Base-by-base conservation (phyloP, 805 yeast species). In the Starmerella geochares region DNA sequence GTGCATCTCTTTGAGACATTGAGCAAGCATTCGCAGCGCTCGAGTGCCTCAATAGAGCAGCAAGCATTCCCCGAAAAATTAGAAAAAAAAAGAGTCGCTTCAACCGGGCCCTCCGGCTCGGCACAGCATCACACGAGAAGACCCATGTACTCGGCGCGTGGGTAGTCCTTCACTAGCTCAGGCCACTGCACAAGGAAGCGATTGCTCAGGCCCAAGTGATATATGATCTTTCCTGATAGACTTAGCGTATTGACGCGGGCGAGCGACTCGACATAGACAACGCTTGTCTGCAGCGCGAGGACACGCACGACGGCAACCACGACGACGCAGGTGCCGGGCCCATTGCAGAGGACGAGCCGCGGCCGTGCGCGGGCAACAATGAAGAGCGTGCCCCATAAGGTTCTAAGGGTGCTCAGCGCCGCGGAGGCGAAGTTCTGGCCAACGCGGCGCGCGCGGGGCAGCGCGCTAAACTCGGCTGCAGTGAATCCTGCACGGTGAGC, bases 181-280 rank as follows among this genome's bases (percentile, higher is more conserved):
- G 76, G 77, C 98, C 98, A 92, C 64, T 92, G 98, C 8, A 92
- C 97, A 1, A 92, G 60, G 53, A 92, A 83, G 20, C 88, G 70
- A 62, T 86, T 83, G 3, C 80, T 71, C 3, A 90, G 82, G 3
- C 80, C 71, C 3, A 92, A 68, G 3, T 86, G 86, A 54, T 83
- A 70, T 13, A 90, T 62, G 17, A 92, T 63, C 43, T 66, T 62
- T 0, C 97, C 98, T 16, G 88, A 79, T 28, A 87, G 66, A 60
- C 96, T 86, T 47, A 92, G 71, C 2, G 70, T 67, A 48, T 72
- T 70, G 9, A 87, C 95, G 37, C 97, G 70, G 0, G 97, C 96
- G 37, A 90, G 70, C 44, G 92, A 81, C 65, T 90, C 97, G 23
- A 90, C 70, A 61, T 90, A 92, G 1, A 92, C 65, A 21, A 92